Percentiles rank a stretch among this genome's conserved stretches.
These are phyloP conservation scores for Pestalotiopsis sp. DNA, from an alignment of 2,329 filamentous ascomycete species.

Conservation along the genomic window DNA sequence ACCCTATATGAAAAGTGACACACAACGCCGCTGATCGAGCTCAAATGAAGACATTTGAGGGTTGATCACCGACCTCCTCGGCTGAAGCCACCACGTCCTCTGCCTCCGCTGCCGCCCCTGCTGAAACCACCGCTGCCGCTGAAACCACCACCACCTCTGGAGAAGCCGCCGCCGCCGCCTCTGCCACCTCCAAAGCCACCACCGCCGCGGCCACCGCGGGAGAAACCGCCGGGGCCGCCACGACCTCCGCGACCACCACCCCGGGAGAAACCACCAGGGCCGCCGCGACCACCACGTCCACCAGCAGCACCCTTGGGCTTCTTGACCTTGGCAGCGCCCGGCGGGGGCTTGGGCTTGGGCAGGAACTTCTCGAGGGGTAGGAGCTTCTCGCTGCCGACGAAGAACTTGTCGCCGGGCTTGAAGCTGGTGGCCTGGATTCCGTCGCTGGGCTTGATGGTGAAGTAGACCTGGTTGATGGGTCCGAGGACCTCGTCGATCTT, in stretches of 20 bases:
- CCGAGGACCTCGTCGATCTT: slow-evolving; percentile 92
- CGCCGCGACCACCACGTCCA: slow-evolving; percentile 48
- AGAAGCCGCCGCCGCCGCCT: slow-evolving; percentile 31
- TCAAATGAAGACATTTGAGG: slow-evolving; percentile 3
- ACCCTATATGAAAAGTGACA: slow-evolving; percentile 13
- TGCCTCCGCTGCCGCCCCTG: slow-evolving; percentile 62
- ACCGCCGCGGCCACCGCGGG: slow-evolving; percentile 56
- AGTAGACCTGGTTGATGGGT: slow-evolving; percentile 96
- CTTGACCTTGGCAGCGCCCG: slow-evolving; percentile 64
- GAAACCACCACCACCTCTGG: slow-evolving; percentile 29
- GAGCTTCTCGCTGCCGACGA: slow-evolving; percentile 91
- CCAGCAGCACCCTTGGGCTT: slow-evolving; percentile 72
- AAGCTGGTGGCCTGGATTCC: slow-evolving; percentile 94
- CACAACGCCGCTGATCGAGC: slow-evolving; percentile 11
- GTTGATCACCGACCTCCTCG: slow-evolving; percentile 15
- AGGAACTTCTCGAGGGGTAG: slow-evolving; percentile 95
- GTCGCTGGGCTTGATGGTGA: slow-evolving; percentile 96
- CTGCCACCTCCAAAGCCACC: slow-evolving; percentile 38
- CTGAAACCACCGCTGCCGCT: slow-evolving; percentile 42
- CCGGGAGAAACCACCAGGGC: slow-evolving; percentile 42
- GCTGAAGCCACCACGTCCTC: slow-evolving; percentile 42
- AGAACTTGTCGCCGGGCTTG: slow-evolving; percentile 97
- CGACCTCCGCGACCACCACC: slow-evolving; percentile 32
- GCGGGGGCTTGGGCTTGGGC: slow-evolving; percentile 82
- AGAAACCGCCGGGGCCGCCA: slow-evolving; percentile 51